phyloP scores from a whole-genome alignment of 2,329 filamentous ascomycete species.

The Didymella glomerata region DNA sequence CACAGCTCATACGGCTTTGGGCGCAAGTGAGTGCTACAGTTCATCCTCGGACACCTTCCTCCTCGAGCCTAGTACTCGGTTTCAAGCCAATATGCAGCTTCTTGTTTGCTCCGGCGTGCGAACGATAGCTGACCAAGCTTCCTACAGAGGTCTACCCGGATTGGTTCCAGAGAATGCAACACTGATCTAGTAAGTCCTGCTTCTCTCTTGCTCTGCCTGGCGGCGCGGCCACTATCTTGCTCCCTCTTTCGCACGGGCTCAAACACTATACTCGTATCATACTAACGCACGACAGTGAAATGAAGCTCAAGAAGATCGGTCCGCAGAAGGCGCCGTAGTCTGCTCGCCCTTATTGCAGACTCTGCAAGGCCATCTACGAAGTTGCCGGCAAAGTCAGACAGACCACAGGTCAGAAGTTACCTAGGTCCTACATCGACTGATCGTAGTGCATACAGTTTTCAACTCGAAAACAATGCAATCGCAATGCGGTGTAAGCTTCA shows the following conservation, averaged over 20 bases:
- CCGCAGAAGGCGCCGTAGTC: conserved; percentile 16
- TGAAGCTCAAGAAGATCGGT: conserved; percentile 18
- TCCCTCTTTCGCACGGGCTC: not conserved
- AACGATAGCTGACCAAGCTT: conserved; percentile 31
- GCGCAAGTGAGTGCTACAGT: conserved; percentile 40
- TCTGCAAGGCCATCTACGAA: not conserved
- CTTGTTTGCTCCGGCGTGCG: not conserved
- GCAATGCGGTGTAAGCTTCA: not conserved
- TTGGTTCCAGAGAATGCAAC: conserved; percentile 78
- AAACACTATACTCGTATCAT: not conserved
- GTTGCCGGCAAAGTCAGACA: not conserved
- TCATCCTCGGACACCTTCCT: not conserved
- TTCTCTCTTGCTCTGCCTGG: not conserved
- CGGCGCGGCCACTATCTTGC: too few relatives aligned
- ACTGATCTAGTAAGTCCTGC: conserved; percentile 78
- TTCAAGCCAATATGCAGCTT: not conserved
- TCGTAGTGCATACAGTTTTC: not conserved
- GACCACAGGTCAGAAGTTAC: not conserved
- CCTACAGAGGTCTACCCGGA: conserved; percentile 75
- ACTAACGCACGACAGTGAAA: conserved; percentile 12
- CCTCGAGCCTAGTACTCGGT: not conserved
- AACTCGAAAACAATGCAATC: not conserved
- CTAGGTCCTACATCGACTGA: not conserved
- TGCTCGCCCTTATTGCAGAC: conserved; percentile 1
- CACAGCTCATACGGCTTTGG: conserved; percentile 51